Conservation (phyloP, 257 asterid species). For the Anisodus acutangulus region DNA sequence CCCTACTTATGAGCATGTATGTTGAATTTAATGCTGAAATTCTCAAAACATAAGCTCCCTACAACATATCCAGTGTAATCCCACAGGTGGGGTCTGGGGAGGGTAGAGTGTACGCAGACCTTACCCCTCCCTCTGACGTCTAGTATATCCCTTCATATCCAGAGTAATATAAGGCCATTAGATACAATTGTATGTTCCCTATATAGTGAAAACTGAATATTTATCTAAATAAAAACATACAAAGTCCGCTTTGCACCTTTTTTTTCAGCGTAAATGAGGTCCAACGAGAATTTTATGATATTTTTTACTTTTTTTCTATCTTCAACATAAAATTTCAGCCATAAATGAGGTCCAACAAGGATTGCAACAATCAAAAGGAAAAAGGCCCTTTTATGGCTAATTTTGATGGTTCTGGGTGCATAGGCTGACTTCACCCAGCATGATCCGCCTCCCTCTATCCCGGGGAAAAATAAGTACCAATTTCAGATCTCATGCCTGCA, state of each 20-base stretch:
- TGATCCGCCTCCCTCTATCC: neutral
- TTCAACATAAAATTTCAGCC: slow-evolving; percentile 20
- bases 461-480: neutral
- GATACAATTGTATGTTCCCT: neutral
- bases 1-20: neutral
- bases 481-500: slow-evolving; percentile 8
- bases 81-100: too few relatives aligned
- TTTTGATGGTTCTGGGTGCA: slow-evolving; percentile 14
- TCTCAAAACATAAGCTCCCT: slow-evolving; percentile 9
- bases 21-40: neutral
- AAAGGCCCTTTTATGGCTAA: neutral
- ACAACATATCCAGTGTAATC: too few relatives aligned
- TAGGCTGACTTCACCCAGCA: neutral
- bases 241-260: neutral
- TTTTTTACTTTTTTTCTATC: neutral
- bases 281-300: neutral
- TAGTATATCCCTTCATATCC: neutral
- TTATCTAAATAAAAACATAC: slow-evolving; percentile 14
- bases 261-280: neutral
- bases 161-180: neutral
- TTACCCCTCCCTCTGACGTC: neutral
- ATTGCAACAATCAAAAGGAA: neutral
- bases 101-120: too few relatives aligned
- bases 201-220: neutral
- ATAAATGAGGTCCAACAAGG: slow-evolving; percentile 12